Percentiles rank a stretch among this genome's conserved stretches.
Conservation (phyloP, 192 early-diverging fungal genomes). For the Linderina pennispora region DNA sequence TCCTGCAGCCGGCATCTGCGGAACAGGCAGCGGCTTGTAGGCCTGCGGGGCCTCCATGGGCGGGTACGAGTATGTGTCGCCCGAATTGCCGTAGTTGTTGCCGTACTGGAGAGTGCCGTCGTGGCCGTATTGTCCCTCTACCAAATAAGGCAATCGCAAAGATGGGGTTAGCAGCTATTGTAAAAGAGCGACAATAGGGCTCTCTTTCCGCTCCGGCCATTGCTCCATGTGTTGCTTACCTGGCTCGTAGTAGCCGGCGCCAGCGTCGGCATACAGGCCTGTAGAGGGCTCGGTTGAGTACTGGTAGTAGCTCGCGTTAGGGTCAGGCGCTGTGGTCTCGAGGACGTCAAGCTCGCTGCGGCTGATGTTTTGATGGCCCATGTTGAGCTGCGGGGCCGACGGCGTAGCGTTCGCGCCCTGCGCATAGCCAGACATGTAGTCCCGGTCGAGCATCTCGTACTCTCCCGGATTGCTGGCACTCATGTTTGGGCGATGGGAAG, state of each 20-base stretch:
- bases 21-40: constrained; percentile 40
- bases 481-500: not conserved
- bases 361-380: constrained; percentile 14
- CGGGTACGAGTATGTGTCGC: constrained; percentile 10
- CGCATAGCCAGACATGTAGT: constrained; percentile 10
- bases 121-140: constrained; percentile 27
- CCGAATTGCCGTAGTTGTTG: constrained; percentile 12
- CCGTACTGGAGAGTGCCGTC: constrained; percentile 1
- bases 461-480: constrained; percentile 18
- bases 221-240: too few relatives aligned
- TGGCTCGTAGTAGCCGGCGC: constrained; percentile 41
- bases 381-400: constrained; percentile 12
- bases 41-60: constrained; percentile 7
- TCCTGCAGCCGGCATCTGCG: constrained; percentile 9
- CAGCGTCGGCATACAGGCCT: constrained; percentile 15
- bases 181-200: too few relatives aligned
- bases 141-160: too few relatives aligned
- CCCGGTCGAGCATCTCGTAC: constrained; percentile 47
- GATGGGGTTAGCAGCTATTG: too few relatives aligned
- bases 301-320: constrained; percentile 20
- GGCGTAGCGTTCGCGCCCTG: constrained; percentile 10
- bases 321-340: constrained; percentile 25
- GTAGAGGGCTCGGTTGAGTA: constrained; percentile 3
- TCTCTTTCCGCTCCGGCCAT: too few relatives aligned
- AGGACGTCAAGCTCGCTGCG: constrained; percentile 46